Evolutionary conservation across 1,139 yeast species (phyloP).

Genomic region (Yamadazyma sp.): DNA sequence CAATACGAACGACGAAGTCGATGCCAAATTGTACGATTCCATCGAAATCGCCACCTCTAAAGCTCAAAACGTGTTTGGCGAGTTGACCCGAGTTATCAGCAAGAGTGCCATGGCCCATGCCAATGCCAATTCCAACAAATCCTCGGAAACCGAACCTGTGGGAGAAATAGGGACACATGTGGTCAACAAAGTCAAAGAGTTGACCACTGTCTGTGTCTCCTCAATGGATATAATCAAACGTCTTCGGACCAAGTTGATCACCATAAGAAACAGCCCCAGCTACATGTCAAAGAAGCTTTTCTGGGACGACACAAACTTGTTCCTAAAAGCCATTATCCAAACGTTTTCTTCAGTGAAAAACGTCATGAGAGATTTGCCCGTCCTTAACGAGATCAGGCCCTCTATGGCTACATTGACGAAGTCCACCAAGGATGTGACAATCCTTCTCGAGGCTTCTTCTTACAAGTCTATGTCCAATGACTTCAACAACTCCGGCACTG

Average conservation of each 20-base stretch:
- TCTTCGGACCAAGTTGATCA: conserved; percentile 56
- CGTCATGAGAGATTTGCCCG: conserved; percentile 78
- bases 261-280: conserved; percentile 52
- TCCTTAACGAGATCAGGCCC: conserved; percentile 75
- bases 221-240: conserved; percentile 80
- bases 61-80: conserved; percentile 79
- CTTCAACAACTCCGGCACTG: conserved; percentile 18
- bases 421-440: conserved; percentile 87
- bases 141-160: background rate
- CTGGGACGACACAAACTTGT: conserved; percentile 85
- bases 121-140: conserved; percentile 5
- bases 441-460: conserved; percentile 61
- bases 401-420: conserved; percentile 80
- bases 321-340: conserved; percentile 78
- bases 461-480: conserved; percentile 38
- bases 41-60: conserved; percentile 70
- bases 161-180: conserved; percentile 31
- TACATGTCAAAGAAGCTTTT: conserved; percentile 62
- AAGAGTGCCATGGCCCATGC: conserved; percentile 57
- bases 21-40: conserved; percentile 74
- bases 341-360: conserved; percentile 81
- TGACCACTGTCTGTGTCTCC: conserved; percentile 73
- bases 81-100: conserved; percentile 73
- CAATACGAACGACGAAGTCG: conserved; percentile 54
- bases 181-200: conserved; percentile 69